phyloP scores from a whole-genome alignment of 1,139 yeast genomes.

The Kurtzmaniella natalensis region DNA sequence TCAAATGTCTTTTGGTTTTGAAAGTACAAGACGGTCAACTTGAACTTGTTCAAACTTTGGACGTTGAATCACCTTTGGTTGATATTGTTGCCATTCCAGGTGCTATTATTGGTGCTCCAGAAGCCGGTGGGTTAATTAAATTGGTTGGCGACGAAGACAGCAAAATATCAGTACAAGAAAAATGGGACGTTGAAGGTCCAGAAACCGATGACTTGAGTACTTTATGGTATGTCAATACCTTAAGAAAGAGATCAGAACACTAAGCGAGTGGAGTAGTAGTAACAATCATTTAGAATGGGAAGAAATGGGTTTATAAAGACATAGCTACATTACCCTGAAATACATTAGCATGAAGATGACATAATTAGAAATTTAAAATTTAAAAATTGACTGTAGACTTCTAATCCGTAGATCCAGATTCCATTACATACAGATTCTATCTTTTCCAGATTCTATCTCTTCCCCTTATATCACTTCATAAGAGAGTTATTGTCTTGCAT shows the following conservation, averaged over 20 bases:
- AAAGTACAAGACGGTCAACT: constrained; percentile 18
- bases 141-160: constrained; percentile 13
- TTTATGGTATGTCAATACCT: constrained; percentile 55
- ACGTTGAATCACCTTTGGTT: constrained; percentile 20
- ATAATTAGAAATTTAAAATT: no score
- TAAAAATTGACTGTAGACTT: no score
- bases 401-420: no score
- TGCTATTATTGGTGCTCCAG: constrained; percentile 43
- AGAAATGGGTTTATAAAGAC: no score
- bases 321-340: no score
- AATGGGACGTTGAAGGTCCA: not conserved
- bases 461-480: no score
- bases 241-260: constrained; percentile 84
- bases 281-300: no score
- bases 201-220: constrained; percentile 47
- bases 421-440: no score
- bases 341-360: no score
- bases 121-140: constrained; percentile 28
- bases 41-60: constrained; percentile 23
- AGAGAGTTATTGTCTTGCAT: no score
- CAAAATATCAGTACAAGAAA: constrained; percentile 8
- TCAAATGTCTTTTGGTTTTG: constrained; percentile 47
- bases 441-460: no score
- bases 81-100: constrained; percentile 20
- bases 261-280: no score